These are phyloP conservation scores for Penicillium ucsense DNA, from an alignment of 495 filamentous ascomycete species.

Conservation along the genomic window DNA sequence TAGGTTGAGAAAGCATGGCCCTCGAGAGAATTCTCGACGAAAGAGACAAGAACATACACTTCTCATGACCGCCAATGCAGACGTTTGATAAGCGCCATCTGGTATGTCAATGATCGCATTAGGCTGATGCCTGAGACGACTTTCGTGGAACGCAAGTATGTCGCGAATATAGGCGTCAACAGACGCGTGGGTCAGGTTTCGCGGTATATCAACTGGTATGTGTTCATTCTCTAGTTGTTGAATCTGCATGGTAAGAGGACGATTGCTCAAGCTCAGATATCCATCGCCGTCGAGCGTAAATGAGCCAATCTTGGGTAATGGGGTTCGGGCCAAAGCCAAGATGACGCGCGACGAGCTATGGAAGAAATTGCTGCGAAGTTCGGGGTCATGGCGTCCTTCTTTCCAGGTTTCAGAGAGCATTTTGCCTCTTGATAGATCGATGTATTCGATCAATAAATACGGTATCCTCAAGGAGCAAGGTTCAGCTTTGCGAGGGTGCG, in stretches of 20 bases:
- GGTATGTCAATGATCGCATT: constrained; percentile 12
- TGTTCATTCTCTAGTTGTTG: constrained; percentile 26
- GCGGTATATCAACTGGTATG: constrained; percentile 23
- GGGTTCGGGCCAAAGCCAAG: constrained; percentile 10
- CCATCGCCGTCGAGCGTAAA: constrained; percentile 14
- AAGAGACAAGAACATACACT: neutral
- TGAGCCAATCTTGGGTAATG: constrained; percentile 20
- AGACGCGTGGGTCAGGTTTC: constrained; percentile 19
- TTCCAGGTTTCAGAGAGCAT: constrained; percentile 29
- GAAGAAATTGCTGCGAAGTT: constrained; percentile 18
- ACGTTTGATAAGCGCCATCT: constrained; percentile 20
- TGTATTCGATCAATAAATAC: constrained; percentile 30
- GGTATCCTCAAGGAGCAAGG: constrained; percentile 2
- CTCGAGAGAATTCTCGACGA: neutral
- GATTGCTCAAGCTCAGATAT: constrained; percentile 15
- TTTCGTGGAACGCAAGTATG: constrained; percentile 20
- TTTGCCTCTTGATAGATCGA: constrained; percentile 13
- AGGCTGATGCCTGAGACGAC: constrained; percentile 15
- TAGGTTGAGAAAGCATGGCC: constrained; percentile 10
- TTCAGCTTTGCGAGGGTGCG: constrained; percentile 5
- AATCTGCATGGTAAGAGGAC: constrained; percentile 18
- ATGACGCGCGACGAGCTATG: constrained; percentile 20
- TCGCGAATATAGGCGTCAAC: constrained; percentile 20
- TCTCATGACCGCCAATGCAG: constrained; percentile 1
- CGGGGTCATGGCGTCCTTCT: constrained; percentile 8